Percentiles rank a stretch among this genome's conserved stretches.
Evolutionary conservation across 306 rosid genomes (phyloP).

Genomic region (Inga laurina): DNA sequence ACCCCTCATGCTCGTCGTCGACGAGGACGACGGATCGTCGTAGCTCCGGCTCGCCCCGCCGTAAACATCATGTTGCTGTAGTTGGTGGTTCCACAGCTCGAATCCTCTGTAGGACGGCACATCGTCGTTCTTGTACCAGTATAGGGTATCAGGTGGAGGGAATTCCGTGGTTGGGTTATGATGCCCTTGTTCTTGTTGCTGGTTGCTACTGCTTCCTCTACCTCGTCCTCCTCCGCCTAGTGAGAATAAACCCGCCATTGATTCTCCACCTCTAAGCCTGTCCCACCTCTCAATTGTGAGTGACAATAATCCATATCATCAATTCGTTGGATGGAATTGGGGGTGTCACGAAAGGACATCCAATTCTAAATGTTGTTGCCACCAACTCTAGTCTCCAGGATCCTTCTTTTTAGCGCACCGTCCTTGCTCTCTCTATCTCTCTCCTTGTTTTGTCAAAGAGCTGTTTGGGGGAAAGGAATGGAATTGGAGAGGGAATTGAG

Average conservation of each 20-base stretch:
- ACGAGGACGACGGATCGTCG: constrained; percentile 53
- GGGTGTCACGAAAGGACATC: neutral
- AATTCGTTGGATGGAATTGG: constrained; percentile 22
- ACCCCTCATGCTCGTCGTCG: constrained; percentile 9
- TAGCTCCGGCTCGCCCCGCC: constrained; percentile 45
- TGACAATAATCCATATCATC: constrained; percentile 68
- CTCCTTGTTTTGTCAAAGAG: neutral
- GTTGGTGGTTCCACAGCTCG: constrained; percentile 64
- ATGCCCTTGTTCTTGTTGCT: constrained; percentile 12
- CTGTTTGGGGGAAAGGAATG: neutral
- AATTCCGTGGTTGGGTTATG: constrained; percentile 39
- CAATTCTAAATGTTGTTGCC: neutral
- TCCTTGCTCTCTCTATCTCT: neutral
- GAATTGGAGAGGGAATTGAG: neutral
- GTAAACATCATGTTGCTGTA: constrained; percentile 47
- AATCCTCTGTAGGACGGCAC: constrained; percentile 49
- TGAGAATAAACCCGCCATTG: constrained; percentile 79
- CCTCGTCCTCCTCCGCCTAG: constrained; percentile 37
- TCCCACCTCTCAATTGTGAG: constrained; percentile 42
- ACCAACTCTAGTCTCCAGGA: neutral
- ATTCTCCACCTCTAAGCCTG: constrained; percentile 26
- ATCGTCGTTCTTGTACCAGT: constrained; percentile 54
- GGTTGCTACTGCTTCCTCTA: neutral
- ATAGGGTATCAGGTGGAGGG: constrained; percentile 45
- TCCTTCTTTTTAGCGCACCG: neutral